Conservation (phyloP, 2,329 filamentous ascomycete genomes). For the Zymoseptoria tritici region DNA sequence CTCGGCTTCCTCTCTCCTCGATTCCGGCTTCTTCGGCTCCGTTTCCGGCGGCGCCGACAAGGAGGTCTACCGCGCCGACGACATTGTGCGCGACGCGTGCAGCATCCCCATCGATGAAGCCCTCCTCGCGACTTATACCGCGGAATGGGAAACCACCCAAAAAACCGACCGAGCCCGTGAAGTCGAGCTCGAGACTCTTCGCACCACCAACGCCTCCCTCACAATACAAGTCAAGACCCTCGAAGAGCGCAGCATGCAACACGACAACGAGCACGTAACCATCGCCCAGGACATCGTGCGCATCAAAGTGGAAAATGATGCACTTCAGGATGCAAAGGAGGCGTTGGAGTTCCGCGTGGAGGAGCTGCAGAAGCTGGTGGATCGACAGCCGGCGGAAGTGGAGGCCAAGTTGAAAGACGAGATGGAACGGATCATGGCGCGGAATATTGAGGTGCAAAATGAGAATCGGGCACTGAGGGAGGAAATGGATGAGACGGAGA, state of each 20-base stretch:
- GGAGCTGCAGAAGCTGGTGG: conserved; percentile 78
- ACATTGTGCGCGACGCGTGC: conserved; percentile 87
- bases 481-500: conserved; percentile 84
- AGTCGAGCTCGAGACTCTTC: conserved; percentile 68
- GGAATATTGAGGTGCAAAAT: conserved; percentile 88
- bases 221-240: conserved; percentile 72
- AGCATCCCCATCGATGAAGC: conserved; percentile 78
- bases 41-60: conserved; percentile 85
- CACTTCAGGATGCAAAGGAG: conserved; percentile 83
- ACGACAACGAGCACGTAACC: conserved; percentile 82
- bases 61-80: conserved; percentile 89
- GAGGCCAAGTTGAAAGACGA: conserved; percentile 70
- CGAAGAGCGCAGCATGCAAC: conserved; percentile 80
- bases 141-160: conserved; percentile 89
- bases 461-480: conserved; percentile 86
- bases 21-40: conserved; percentile 95
- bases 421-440: conserved; percentile 84
- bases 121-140: conserved; percentile 68
- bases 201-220: conserved; percentile 58
- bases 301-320: conserved; percentile 88
- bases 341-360: conserved; percentile 74
- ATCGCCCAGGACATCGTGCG: conserved; percentile 87
- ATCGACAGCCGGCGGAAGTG: conserved; percentile 81
- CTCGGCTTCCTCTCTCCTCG: conserved; percentile 83
- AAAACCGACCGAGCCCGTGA: conserved; percentile 76